Percentiles rank a stretch among this genome's conserved stretches.
phyloP scores from a whole-genome alignment of 805 yeast species.

The Metschnikowia shivogae region DNA sequence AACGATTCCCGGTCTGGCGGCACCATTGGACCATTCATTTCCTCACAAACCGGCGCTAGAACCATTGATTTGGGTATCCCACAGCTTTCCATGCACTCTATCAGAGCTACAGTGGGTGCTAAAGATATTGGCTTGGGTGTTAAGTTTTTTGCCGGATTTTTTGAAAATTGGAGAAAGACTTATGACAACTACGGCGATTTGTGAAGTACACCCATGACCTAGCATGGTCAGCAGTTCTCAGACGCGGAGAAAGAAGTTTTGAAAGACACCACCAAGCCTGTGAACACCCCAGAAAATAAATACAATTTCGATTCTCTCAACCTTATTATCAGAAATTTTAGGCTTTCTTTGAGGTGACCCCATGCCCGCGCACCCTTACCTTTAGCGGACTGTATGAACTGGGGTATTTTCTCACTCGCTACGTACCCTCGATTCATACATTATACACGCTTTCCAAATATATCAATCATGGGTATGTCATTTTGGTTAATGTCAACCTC shows the following conservation, averaged over 20 bases:
- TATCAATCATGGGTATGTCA: conserved; percentile 4
- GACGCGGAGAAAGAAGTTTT: no score
- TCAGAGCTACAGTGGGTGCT: conserved; percentile 76
- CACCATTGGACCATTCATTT: conserved; percentile 74
- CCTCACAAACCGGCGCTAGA: conserved; percentile 64
- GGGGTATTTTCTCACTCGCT: conserved; percentile 3
- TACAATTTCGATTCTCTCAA: background rate
- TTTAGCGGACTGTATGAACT: conserved; percentile 2
- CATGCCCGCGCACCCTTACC: conserved; percentile 1
- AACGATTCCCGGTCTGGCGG: conserved; percentile 86
- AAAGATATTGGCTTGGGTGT: conserved; percentile 73
- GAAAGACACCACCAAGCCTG: background rate
- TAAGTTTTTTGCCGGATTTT: conserved; percentile 68
- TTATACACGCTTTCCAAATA: conserved; percentile 1
- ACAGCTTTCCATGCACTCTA: conserved; percentile 82
- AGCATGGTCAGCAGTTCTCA: background rate
- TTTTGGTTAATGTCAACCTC: no score
- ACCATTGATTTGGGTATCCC: conserved; percentile 81
- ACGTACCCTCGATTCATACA: background rate
- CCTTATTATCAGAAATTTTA: background rate
- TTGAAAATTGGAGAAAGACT: conserved; percentile 59
- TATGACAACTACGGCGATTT: conserved; percentile 51
- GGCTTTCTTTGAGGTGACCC: background rate
- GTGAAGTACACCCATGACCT: conserved; percentile 14
- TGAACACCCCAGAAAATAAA: background rate